phyloP scores from a whole-genome alignment of 1,284 basidiomycete genomes.

The Pholiota adiposa region DNA sequence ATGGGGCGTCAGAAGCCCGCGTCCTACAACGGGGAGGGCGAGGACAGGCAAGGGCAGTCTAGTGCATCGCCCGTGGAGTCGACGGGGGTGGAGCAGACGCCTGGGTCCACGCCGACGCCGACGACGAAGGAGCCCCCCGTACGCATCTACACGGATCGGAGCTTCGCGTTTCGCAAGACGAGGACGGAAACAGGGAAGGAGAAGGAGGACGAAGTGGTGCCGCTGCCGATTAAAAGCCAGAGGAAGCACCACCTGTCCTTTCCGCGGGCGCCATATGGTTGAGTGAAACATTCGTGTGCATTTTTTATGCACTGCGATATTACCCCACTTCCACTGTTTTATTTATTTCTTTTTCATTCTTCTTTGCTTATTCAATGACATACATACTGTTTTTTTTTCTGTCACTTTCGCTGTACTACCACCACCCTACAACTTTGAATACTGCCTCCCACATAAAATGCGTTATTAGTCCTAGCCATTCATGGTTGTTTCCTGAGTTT shows the following conservation, averaged over 20 bases:
- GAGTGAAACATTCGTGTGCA: no score
- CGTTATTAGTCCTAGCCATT: not conserved
- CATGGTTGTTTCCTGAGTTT: not conserved
- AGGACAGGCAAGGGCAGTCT: not conserved
- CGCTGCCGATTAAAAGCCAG: constrained; percentile 24
- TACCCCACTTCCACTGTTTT: not conserved
- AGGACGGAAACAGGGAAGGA: not conserved
- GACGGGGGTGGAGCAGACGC: no score
- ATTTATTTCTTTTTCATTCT: not conserved
- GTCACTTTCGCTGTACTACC: no score
- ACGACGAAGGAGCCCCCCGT: constrained; percentile 7
- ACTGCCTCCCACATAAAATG: not conserved
- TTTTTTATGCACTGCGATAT: not conserved
- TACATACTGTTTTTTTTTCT: not conserved
- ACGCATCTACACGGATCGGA: constrained; percentile 15
- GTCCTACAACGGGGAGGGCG: no score
- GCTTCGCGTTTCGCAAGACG: constrained; percentile 7
- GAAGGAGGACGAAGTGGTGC: constrained; percentile 15
- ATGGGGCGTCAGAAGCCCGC: no score
- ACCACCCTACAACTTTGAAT: no score
- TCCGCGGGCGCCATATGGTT: constrained; percentile 16
- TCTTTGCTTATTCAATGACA: not conserved
- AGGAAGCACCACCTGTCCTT: constrained; percentile 23
- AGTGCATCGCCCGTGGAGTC: constrained; percentile 2
- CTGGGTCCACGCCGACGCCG: not conserved